Conservation (phyloP, 1,284 basidiomycete genomes). For the Neolentinus lepideus region DNA sequence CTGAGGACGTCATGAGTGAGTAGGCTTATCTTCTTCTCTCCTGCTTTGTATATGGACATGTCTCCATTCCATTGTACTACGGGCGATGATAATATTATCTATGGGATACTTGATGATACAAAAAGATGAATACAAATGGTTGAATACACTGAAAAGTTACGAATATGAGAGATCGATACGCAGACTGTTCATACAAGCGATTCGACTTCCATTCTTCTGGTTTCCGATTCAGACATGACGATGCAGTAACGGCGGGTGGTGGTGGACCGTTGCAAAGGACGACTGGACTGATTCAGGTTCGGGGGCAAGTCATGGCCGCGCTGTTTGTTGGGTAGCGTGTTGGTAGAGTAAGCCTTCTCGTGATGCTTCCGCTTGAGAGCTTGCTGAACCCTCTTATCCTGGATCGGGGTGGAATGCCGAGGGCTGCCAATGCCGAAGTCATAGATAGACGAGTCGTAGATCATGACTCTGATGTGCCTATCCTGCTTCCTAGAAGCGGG, state of each 20-base stretch:
- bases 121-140: too few relatives aligned
- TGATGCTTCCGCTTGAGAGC: not conserved
- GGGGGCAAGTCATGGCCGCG: not conserved
- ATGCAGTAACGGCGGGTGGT: not conserved
- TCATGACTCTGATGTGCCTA: not conserved
- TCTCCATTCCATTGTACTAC: not conserved
- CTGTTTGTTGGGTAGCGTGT: not conserved
- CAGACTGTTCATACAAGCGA: not conserved
- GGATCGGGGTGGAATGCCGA: not conserved
- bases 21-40: constrained; percentile 14
- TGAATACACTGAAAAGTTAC: not conserved
- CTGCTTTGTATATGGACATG: not conserved
- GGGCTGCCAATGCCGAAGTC: not conserved
- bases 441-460: not conserved
- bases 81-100: not conserved
- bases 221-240: not conserved
- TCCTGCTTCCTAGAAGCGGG: not conserved
- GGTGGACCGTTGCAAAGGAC: not conserved
- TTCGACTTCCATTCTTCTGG: not conserved
- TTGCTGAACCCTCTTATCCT: not conserved
- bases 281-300: not conserved
- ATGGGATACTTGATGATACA: not conserved
- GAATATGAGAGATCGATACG: not conserved
- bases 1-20: constrained; percentile 29
- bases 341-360: not conserved